Conservation (phyloP, 306 rosid genomes). For the Casuarina cunninghamiana region DNA sequence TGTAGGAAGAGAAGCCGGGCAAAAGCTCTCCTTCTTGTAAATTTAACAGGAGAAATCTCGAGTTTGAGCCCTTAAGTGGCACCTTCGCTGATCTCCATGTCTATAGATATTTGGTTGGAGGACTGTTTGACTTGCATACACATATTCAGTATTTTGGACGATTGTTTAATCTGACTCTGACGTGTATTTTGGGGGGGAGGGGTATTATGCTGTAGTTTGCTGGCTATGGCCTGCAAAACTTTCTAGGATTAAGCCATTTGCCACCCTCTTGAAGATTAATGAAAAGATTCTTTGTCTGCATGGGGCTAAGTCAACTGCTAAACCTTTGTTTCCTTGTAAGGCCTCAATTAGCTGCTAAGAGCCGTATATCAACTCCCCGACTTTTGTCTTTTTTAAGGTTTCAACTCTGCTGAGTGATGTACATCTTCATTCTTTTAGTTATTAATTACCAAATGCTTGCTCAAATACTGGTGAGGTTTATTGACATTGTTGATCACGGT, state of each 20-base stretch:
- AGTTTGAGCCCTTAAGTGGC: background rate
- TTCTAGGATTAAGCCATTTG: conserved; percentile 61
- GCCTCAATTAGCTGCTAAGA: conserved; percentile 24
- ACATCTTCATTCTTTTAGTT: too few relatives aligned
- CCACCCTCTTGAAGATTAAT: conserved; percentile 32
- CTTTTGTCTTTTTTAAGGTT: background rate
- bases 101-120: conserved; percentile 19
- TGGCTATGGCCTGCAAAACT: conserved; percentile 64
- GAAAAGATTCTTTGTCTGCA: conserved; percentile 7
- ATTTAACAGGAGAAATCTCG: background rate
- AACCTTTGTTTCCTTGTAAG: background rate
- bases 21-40: too few relatives aligned
- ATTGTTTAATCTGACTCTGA: conserved; percentile 9
- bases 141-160: conserved; percentile 10
- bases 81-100: background rate
- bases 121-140: conserved; percentile 19
- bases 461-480: too few relatives aligned
- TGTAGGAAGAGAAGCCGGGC: too few relatives aligned
- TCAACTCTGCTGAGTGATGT: too few relatives aligned
- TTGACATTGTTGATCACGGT: too few relatives aligned
- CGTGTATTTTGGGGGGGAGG: conserved; percentile 13
- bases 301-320: conserved; percentile 2
- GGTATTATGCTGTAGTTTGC: conserved; percentile 15
- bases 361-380: conserved; percentile 13
- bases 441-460: too few relatives aligned